Evolutionary conservation across 805 yeast species (phyloP).

Genomic region (Starmerella lactis-condensi): DNA sequence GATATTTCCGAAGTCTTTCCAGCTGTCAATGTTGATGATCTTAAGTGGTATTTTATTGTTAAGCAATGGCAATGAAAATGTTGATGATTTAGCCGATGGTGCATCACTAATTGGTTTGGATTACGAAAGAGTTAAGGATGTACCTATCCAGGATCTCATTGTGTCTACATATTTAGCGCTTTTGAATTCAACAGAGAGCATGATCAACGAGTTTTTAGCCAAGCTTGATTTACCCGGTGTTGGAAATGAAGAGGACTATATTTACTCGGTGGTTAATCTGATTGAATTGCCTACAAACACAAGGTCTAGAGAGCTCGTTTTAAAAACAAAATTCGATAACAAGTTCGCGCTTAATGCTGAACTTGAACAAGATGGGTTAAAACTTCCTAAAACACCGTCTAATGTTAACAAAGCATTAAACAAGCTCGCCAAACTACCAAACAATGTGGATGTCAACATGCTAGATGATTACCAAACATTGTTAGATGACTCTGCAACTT

Average conservation of each 20-base stretch:
- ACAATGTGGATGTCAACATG: conserved; percentile 5
- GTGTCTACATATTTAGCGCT: conserved; percentile 22
- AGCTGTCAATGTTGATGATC: conserved; percentile 21
- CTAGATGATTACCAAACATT: conserved; percentile 14
- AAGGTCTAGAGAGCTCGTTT: conserved; percentile 15
- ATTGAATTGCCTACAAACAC: conserved; percentile 20
- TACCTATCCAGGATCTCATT: conserved; percentile 21
- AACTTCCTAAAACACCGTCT: conserved; percentile 18
- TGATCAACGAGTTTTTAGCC: conserved; percentile 22
- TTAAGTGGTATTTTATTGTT: conserved; percentile 26
- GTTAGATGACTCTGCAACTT: conserved; percentile 17
- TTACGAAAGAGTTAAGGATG: conserved; percentile 16
- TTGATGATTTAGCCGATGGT: conserved; percentile 25
- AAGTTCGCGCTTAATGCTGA: conserved; percentile 24
- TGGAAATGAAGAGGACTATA: conserved; percentile 12
- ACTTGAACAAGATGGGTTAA: conserved; percentile 24
- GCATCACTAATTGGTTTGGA: conserved; percentile 26
- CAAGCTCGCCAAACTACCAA: conserved; percentile 5
- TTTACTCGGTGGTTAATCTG: conserved; percentile 23
- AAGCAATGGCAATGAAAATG: conserved; percentile 19
- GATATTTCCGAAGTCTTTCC: conserved; percentile 22
- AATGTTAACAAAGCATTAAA: conserved; percentile 12
- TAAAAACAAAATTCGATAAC: conserved; percentile 24
- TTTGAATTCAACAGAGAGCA: conserved; percentile 20
- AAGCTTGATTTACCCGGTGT: conserved; percentile 17